A percentile compares a stretch with the other conserved stretches of the same genome.
Conservation (phyloP, 2,329 filamentous ascomycete genomes). For the Trichoderma pleuroti region DNA sequence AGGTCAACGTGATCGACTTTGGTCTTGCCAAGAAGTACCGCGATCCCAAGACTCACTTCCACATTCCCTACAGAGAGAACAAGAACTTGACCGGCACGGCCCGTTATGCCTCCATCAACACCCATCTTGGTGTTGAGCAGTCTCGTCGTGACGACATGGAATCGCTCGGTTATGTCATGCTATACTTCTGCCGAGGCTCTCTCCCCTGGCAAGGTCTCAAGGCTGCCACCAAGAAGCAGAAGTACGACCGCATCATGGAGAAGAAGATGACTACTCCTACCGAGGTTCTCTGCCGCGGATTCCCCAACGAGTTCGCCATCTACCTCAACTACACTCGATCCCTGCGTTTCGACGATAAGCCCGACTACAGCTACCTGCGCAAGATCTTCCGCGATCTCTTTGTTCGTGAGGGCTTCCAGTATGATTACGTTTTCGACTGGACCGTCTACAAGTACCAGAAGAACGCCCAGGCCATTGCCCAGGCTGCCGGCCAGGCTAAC, state of each 20-base stretch:
- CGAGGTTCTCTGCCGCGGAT: constrained; percentile 96
- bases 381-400: constrained; percentile 99
- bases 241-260: constrained; percentile 99
- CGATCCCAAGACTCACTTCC: constrained; percentile 99
- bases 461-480: constrained; percentile 92
- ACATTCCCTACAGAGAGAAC: constrained; percentile 99
- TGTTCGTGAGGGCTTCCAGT: constrained; percentile 98
- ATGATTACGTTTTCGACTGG: constrained; percentile 99
- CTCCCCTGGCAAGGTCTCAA: constrained; percentile 98
- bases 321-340: constrained; percentile 99
- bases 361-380: constrained; percentile 98
- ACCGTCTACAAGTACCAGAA: constrained; percentile 99
- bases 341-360: constrained; percentile 98
- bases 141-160: constrained; percentile 99
- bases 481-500: constrained; percentile 65
- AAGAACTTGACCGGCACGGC: constrained; percentile 99
- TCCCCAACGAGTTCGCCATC: constrained; percentile 99
- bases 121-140: constrained; percentile 96
- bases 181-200: constrained; percentile 99
- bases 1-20: constrained; percentile 99
- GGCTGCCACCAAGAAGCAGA: constrained; percentile 99
- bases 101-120: constrained; percentile 98
- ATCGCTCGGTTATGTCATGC: constrained; percentile 97
- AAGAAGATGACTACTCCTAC: constrained; percentile 99
- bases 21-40: constrained; percentile 99